A percentile compares a stretch with the other conserved stretches of the same genome.
These are phyloP conservation scores for Grosmannia penicillata DNA, from an alignment of 2,329 filamentous ascomycete species.

Conservation along the genomic window DNA sequence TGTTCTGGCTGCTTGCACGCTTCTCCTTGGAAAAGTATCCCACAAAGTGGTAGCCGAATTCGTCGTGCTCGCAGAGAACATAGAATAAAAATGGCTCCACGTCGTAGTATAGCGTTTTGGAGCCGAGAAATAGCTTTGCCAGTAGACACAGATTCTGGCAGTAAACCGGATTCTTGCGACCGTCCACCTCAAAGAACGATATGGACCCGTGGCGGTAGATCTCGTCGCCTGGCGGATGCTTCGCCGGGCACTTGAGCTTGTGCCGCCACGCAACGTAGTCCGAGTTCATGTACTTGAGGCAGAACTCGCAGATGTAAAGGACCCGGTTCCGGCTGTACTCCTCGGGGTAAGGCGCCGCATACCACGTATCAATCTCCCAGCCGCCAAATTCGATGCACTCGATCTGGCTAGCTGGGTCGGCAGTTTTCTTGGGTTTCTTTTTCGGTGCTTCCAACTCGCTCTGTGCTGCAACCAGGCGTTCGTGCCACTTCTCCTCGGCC, in stretches of 20 bases:
- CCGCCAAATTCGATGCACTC: slow-evolving; percentile 97
- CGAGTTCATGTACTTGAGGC: slow-evolving; percentile 98
- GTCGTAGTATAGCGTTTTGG: slow-evolving; percentile 96
- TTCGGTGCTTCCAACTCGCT: slow-evolving; percentile 48
- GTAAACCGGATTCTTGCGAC: slow-evolving; percentile 93
- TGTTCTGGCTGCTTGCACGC: slow-evolving; percentile 83
- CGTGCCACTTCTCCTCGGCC: slow-evolving; percentile 84
- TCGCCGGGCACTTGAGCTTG: slow-evolving; percentile 90
- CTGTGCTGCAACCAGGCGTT: slow-evolving; percentile 44
- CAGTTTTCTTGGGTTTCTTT: slow-evolving; percentile 57
- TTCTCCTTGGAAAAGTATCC: slow-evolving; percentile 99
- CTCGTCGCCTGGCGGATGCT: slow-evolving; percentile 93
- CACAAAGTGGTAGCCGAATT: slow-evolving; percentile 86
- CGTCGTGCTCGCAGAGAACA: slow-evolving; percentile 87
- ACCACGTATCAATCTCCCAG: slow-evolving; percentile 98
- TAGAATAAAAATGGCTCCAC: slow-evolving; percentile 97
- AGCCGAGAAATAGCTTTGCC: slow-evolving; percentile 94
- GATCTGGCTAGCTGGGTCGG: slow-evolving; percentile 87
- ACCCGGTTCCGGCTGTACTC: slow-evolving; percentile 95
- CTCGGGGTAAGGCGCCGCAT: slow-evolving; percentile 93
- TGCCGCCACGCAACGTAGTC: slow-evolving; percentile 97
- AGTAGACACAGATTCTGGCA: slow-evolving; percentile 94
- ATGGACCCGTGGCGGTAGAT: slow-evolving; percentile 87
- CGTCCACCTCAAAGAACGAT: slow-evolving; percentile 95
- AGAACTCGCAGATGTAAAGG: slow-evolving; percentile 99